A percentile compares a stretch with the other conserved stretches of the same genome.
Conservation (phyloP, 179 eudicot species). For the Beta lomatogona region DNA sequence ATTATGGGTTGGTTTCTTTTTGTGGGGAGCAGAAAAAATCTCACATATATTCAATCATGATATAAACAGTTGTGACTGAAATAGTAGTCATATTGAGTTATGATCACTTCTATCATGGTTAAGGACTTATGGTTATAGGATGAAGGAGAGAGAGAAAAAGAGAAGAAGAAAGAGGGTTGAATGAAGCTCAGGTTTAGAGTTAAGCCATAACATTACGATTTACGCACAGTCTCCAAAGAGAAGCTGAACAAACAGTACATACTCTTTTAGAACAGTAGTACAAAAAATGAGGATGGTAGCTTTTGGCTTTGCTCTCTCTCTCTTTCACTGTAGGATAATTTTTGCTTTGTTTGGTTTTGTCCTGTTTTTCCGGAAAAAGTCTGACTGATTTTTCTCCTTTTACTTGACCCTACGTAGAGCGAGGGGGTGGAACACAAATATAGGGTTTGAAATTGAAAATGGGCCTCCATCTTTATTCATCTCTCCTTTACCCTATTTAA, state of each 20-base stretch:
- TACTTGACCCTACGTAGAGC: slow-evolving; percentile 32
- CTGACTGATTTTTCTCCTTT: slow-evolving; percentile 15
- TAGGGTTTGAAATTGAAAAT: background rate
- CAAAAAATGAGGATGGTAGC: slow-evolving; percentile 13
- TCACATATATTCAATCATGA: slow-evolving; percentile 21
- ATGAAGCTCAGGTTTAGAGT: too few relatives aligned
- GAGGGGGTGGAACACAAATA: slow-evolving; percentile 31
- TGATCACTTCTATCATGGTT: slow-evolving; percentile 8
- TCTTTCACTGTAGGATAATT: background rate
- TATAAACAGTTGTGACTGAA: slow-evolving; percentile 12
- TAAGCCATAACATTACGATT: too few relatives aligned
- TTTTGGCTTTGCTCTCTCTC: slow-evolving; percentile 21
- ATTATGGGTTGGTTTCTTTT: background rate
- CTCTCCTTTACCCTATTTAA: background rate
- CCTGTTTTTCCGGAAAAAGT: slow-evolving; percentile 38
- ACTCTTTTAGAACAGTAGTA: slow-evolving; percentile 20
- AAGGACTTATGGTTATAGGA: background rate
- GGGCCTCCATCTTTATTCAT: background rate
- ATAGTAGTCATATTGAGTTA: background rate
- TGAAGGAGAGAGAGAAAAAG: background rate
- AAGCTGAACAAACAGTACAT: slow-evolving; percentile 13
- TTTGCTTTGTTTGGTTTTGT: slow-evolving; percentile 26
- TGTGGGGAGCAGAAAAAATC: slow-evolving; percentile 23
- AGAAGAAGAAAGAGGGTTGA: background rate
- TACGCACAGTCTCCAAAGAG: slow-evolving; percentile 24